Percentiles rank a stretch among this genome's conserved stretches.
These are phyloP conservation scores for Sarocladium kiliense DNA, from an alignment of 2,329 filamentous ascomycete species.

Conservation along the genomic window DNA sequence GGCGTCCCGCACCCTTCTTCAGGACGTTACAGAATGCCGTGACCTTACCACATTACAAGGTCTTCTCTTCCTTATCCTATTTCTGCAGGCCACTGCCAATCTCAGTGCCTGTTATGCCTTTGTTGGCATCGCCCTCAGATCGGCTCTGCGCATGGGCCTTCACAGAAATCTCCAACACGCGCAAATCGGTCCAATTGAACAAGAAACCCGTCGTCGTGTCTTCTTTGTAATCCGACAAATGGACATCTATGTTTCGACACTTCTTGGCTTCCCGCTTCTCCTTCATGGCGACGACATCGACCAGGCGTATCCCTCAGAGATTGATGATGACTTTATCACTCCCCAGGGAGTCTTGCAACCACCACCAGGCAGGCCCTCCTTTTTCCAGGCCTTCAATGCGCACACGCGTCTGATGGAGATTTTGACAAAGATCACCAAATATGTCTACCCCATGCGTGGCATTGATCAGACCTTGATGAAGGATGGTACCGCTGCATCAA, in stretches of 20 bases:
- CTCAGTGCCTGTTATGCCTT: slow-evolving; percentile 77
- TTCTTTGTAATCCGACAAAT: slow-evolving; percentile 67
- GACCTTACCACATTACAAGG: slow-evolving; percentile 71
- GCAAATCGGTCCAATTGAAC: slow-evolving; percentile 56
- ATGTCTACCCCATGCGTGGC: slow-evolving; percentile 60
- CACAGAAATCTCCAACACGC: slow-evolving; percentile 67
- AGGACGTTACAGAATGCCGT: slow-evolving; percentile 63
- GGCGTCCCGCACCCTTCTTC: slow-evolving; percentile 59
- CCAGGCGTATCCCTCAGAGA: slow-evolving; percentile 57
- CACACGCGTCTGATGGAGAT: slow-evolving; percentile 60
- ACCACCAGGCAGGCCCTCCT: slow-evolving; percentile 50
- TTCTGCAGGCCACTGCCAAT: slow-evolving; percentile 74
- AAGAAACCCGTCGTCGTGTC: slow-evolving; percentile 57
- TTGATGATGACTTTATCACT: slow-evolving; percentile 65
- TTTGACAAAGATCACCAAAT: slow-evolving; percentile 58
- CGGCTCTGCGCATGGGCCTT: slow-evolving; percentile 70
- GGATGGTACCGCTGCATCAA: slow-evolving; percentile 37
- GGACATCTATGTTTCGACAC: slow-evolving; percentile 64
- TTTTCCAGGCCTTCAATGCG: slow-evolving; percentile 61
- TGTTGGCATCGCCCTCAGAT: slow-evolving; percentile 70
- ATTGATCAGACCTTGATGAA: slow-evolving; percentile 41
- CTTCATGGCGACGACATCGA: slow-evolving; percentile 62
- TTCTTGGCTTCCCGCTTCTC: slow-evolving; percentile 61
- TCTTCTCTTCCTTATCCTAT: slow-evolving; percentile 74
- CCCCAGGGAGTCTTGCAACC: slow-evolving; percentile 49